Conservation (phyloP, 768 basidiomycete genomes). For the Scleroderma citrinum region DNA sequence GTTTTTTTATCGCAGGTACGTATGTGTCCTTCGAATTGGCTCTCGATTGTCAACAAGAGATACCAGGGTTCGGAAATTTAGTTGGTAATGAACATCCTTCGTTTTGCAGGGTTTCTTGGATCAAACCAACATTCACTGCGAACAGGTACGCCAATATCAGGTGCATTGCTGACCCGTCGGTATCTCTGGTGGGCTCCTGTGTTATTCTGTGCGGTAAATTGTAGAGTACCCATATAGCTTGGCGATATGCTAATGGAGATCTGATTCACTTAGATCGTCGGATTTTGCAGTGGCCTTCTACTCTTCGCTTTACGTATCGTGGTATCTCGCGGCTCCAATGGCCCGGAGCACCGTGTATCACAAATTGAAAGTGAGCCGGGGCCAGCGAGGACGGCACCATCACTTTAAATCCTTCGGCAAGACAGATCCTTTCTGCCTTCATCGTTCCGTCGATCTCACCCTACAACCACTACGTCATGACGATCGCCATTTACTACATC, state of each 20-base stretch:
- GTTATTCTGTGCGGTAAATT: slow-evolving; percentile 40
- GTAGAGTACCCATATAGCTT: neutral
- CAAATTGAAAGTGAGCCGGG: no score
- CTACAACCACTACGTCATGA: no score
- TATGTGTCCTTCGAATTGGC: no score
- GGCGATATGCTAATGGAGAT: neutral
- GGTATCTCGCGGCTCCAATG: neutral
- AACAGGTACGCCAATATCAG: slow-evolving; percentile 55
- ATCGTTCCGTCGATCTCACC: no score
- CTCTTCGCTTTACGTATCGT: neutral
- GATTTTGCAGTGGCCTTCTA: neutral
- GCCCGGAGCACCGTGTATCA: neutral
- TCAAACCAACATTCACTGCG: slow-evolving; percentile 2
- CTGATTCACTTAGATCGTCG: neutral
- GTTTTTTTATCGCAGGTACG: slow-evolving; percentile 38
- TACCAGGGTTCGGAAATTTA: slow-evolving; percentile 12
- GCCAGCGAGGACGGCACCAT: no score
- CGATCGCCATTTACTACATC: no score
- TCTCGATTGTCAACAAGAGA: no score
- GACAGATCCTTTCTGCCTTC: no score
- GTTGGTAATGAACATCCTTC: slow-evolving; percentile 9
- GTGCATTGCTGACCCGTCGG: slow-evolving; percentile 43
- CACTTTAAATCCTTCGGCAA: no score
- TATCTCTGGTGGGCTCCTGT: slow-evolving; percentile 56
- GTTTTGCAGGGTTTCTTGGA: no score